Percentiles rank a stretch among this genome's conserved stretches.
These are phyloP conservation scores for Apiosordaria backusii DNA, from an alignment of 495 filamentous ascomycete species.

Conservation along the genomic window DNA sequence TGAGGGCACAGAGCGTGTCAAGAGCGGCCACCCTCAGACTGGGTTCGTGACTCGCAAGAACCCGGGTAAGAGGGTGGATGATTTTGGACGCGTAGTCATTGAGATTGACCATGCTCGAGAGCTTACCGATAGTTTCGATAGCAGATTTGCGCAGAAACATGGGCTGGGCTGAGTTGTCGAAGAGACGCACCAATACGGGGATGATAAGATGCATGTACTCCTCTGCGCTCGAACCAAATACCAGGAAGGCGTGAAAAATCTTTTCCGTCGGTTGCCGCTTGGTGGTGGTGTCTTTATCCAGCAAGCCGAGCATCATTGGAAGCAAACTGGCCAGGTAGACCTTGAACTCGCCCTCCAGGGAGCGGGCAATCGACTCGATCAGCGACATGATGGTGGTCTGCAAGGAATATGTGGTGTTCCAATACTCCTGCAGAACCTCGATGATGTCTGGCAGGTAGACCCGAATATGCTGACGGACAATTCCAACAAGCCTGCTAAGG, in stretches of 20 bases:
- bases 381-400: constrained; percentile 87
- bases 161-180: constrained; percentile 79
- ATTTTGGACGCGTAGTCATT: constrained; percentile 95
- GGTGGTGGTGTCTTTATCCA: constrained; percentile 77
- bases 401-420: constrained; percentile 69
- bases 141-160: constrained; percentile 74
- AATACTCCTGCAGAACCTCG: constrained; percentile 77
- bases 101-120: constrained; percentile 96
- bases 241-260: constrained; percentile 88
- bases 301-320: constrained; percentile 84
- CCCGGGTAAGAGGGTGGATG: constrained; percentile 80
- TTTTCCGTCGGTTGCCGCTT: constrained; percentile 77
- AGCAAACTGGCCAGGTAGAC: constrained; percentile 84
- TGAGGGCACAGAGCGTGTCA: constrained; percentile 90
- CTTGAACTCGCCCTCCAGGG: constrained; percentile 95
- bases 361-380: constrained; percentile 88
- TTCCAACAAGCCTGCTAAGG: constrained; percentile 83
- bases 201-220: constrained; percentile 99
- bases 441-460: constrained; percentile 83
- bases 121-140: constrained; percentile 89
- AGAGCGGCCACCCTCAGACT: constrained; percentile 77
- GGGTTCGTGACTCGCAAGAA: constrained; percentile 69
- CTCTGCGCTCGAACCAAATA: constrained; percentile 94
- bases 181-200: constrained; percentile 87
- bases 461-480: constrained; percentile 93